Evolutionary conservation across 768 basidiomycete genomes (phyloP).

Genomic region (Lepiota brunneoincarnata): DNA sequence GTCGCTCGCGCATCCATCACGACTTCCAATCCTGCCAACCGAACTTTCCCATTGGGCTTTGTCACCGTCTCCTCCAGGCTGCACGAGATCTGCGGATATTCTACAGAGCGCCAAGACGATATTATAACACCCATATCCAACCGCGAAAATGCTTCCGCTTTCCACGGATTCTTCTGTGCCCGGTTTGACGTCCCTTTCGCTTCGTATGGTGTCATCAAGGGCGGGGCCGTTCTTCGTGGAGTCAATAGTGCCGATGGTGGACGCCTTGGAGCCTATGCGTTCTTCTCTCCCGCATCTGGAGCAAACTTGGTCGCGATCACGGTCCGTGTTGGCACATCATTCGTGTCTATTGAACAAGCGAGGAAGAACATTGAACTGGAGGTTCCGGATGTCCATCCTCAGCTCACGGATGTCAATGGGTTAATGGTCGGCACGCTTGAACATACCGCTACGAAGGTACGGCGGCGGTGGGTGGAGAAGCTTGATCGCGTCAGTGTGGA

Average conservation of each 20-base stretch:
- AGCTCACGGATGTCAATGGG: neutral
- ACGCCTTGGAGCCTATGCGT: constrained; percentile 49
- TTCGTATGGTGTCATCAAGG: constrained; percentile 45
- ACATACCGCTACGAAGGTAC: constrained; percentile 44
- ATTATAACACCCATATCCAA: constrained; percentile 60
- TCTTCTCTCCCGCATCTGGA: constrained; percentile 30
- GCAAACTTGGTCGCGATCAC: constrained; percentile 31
- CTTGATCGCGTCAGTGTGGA: constrained; percentile 48
- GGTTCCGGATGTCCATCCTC: constrained; percentile 18
- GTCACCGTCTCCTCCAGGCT: constrained; percentile 39
- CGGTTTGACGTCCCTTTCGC: constrained; percentile 48
- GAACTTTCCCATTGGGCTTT: constrained; percentile 53
- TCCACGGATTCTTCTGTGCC: constrained; percentile 59
- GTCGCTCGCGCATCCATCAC: constrained; percentile 62
- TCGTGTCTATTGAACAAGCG: constrained; percentile 71
- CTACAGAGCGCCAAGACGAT: constrained; percentile 14
- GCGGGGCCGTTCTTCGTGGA: constrained; percentile 32
- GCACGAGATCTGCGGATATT: constrained; percentile 34
- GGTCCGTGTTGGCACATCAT: constrained; percentile 68
- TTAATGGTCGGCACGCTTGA: constrained; percentile 36
- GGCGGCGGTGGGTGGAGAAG: constrained; percentile 57
- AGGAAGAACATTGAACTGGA: constrained; percentile 43
- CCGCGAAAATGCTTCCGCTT: constrained; percentile 32
- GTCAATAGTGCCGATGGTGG: constrained; percentile 35
- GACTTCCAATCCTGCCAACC: constrained; percentile 45